A percentile compares a stretch with the other conserved stretches of the same genome.
Conservation (phyloP, 352 stramenopile genomes). For the Plasmopara muralis region DNA sequence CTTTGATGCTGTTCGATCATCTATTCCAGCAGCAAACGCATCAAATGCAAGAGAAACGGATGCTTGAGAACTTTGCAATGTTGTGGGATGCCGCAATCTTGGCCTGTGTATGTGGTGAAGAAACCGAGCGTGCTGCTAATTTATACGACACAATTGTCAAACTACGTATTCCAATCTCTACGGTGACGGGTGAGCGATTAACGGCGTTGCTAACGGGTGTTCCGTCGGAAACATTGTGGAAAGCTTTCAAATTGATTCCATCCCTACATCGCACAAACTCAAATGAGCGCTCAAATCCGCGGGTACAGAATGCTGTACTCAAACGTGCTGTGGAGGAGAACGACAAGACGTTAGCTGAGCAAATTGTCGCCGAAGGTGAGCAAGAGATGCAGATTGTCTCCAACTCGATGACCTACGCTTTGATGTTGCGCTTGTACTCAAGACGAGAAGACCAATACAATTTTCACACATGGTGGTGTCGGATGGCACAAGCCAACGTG, state of each 20-base stretch:
- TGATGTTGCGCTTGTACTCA: slow-evolving; percentile 64
- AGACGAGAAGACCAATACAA: slow-evolving; percentile 33
- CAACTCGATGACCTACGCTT: slow-evolving; percentile 69
- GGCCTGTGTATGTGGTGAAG: slow-evolving; percentile 39
- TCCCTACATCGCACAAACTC: slow-evolving; percentile 38
- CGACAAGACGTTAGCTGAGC: slow-evolving; percentile 42
- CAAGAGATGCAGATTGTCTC: slow-evolving; percentile 32
- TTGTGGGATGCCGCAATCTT: slow-evolving; percentile 61
- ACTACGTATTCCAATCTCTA: slow-evolving; percentile 34
- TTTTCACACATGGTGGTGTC: slow-evolving; percentile 41
- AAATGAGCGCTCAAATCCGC: slow-evolving; percentile 15
- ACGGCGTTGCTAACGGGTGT: slow-evolving; percentile 35
- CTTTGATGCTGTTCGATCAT: slow-evolving; percentile 71
- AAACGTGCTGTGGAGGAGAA: slow-evolving; percentile 50
- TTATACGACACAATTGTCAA: slow-evolving; percentile 44
- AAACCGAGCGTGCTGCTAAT: slow-evolving; percentile 34
- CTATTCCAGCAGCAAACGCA: slow-evolving; percentile 39
- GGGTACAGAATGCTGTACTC: slow-evolving; percentile 60
- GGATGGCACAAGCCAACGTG: slow-evolving; percentile 39
- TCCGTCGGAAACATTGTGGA: slow-evolving; percentile 47
- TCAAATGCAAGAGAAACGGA: slow-evolving; percentile 31
- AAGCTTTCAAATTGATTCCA: slow-evolving; percentile 38
- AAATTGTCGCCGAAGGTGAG: slow-evolving; percentile 38
- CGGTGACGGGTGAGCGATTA: slow-evolving; percentile 41
- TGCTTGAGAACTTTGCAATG: slow-evolving; percentile 44